Evolutionary conservation across 805 yeast genomes (phyloP).

Genomic region (Blastobotrys robertii): DNA sequence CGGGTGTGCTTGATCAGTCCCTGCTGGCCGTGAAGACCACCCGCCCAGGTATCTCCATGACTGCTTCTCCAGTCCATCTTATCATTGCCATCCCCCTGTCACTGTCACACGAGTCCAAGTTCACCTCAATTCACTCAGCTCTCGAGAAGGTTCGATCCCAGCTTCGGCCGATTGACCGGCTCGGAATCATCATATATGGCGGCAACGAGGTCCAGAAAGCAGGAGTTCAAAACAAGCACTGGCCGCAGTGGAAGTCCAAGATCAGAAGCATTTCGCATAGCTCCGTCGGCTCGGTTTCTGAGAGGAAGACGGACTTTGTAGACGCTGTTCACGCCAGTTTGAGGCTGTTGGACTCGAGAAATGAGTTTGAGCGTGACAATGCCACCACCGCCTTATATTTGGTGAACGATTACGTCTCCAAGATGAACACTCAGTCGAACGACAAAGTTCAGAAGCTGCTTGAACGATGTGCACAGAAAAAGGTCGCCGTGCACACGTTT

Average conservation of each 20-base stretch:
- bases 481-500: slow-evolving; percentile 14
- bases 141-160: slow-evolving; percentile 2
- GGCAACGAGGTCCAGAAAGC: background rate
- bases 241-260: background rate
- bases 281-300: too few species aligned
- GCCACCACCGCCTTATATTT: too few species aligned
- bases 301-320: too few species aligned
- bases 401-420: too few species aligned
- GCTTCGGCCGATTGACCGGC: slow-evolving; percentile 9
- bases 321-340: too few species aligned
- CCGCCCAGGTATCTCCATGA: background rate
- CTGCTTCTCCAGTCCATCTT: slow-evolving; percentile 7
- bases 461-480: background rate
- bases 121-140: slow-evolving; percentile 1
- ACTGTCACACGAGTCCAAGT: slow-evolving; percentile 2
- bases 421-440: background rate
- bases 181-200: slow-evolving; percentile 10
- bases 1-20: too few species aligned
- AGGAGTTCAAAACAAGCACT: background rate
- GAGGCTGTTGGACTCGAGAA: too few species aligned
- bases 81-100: slow-evolving; percentile 11
- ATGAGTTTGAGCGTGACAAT: too few species aligned
- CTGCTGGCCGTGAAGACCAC: too few species aligned
- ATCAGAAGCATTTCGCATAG: background rate
- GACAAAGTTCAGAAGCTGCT: background rate